Evolutionary conservation across 768 basidiomycete genomes (phyloP).

Genomic region (Russula sp.): DNA sequence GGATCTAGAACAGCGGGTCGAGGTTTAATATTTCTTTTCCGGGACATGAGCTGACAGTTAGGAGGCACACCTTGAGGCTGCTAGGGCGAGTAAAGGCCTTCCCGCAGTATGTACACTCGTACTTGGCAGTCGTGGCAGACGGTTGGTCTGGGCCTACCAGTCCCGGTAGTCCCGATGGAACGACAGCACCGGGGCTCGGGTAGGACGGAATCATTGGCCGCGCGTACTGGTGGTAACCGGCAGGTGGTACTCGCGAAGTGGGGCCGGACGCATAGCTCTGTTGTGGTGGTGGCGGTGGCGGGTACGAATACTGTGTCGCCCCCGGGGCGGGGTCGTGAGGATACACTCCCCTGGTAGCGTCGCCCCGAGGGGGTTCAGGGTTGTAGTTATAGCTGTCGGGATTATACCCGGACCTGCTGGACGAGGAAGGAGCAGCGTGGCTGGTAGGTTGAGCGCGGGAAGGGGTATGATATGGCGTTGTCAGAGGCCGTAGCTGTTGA

Average conservation of each 20-base stretch:
- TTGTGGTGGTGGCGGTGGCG: constrained; percentile 1
- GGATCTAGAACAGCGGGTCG: constrained; percentile 46
- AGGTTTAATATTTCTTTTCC: constrained; percentile 4
- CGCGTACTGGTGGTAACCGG: constrained; percentile 12
- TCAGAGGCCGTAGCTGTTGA: constrained; percentile 16
- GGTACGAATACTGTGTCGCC: constrained; percentile 5
- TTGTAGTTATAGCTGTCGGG: not conserved
- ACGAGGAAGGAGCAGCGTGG: not conserved
- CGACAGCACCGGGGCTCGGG: not conserved
- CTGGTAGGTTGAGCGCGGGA: constrained; percentile 6
- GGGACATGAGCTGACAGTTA: not conserved
- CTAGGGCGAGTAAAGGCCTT: constrained; percentile 81
- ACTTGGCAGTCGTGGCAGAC: constrained; percentile 51
- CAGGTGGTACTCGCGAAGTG: not conserved
- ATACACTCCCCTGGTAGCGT: not conserved
- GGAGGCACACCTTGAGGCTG: constrained; percentile 58
- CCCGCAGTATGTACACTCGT: constrained; percentile 73
- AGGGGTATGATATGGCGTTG: constrained; percentile 7
- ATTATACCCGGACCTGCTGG: constrained; percentile 2
- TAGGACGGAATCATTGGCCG: constrained; percentile 6
- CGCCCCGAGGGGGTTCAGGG: constrained; percentile 1
- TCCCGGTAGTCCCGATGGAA: constrained; percentile 6
- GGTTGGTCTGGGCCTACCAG: constrained; percentile 23
- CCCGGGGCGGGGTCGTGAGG: not conserved
- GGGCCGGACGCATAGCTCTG: constrained; percentile 7